Base-by-base conservation (phyloP, 1,139 yeast genomes). In the Yamadazyma buinensis region DNA sequence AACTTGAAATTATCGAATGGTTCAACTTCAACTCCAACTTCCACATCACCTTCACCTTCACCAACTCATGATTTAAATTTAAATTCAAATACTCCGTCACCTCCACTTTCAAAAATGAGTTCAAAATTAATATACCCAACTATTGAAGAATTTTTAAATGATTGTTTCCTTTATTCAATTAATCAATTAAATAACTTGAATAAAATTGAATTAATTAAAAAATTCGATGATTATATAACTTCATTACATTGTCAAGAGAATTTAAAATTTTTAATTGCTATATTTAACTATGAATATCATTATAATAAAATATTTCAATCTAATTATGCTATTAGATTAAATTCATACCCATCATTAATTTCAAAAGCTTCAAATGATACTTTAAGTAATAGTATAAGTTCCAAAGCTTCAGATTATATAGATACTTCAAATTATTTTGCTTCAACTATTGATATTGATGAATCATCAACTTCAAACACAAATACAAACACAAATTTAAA, bases 161-260 rank as follows among this genome's bases (percentile, higher is more conserved):
- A 57, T 34, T 50, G 59, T 23, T 59, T 55, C 37, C 41, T 52
- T 14, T 33, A 48, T 29, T 45, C 59, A 2, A 46, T 56, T 10
- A 42, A 48, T 28, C 47, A 48, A 34, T 37, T 57, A 11, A 33
- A 40, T 12, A 51, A 49, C 25, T 33, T 36, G 1, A 18, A 33
- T 2, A 46, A 44, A 26, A 23, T 41, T n/a, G 35, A 40, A 10
- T 35, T 47, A 20, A 51, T 55, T 8, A 43, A 45, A 17, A 41
- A 41, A 15, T 60, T 60, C 29, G 48, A 46, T 23, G 42, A 46
- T 9, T 55, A 45, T 33, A 41, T 53, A 7, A 34, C 32, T 12
- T 44, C 54, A 10, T 44, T 58, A 13, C 77, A 71, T 43, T 67
- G 74, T 46, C 59, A 58, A 39, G 79, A 73, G 48, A 72, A 70